Evolutionary conservation across 2,329 filamentous ascomycete species (phyloP).

Genomic region (Xylariales sp.): DNA sequence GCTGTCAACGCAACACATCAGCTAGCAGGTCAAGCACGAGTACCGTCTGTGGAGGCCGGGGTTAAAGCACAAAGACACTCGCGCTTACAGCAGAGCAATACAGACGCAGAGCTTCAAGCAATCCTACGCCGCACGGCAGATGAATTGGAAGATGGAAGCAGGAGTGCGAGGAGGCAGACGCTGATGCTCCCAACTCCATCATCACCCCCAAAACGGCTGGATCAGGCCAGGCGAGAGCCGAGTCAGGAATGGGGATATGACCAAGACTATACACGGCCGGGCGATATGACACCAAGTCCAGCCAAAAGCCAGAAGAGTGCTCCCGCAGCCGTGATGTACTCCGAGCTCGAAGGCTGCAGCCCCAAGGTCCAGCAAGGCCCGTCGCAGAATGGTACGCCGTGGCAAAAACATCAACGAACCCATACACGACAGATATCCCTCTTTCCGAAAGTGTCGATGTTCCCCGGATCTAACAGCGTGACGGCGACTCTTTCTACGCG

Average conservation of each 20-base stretch:
- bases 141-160: constrained; percentile 57
- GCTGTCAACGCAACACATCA: constrained; percentile 45
- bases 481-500: constrained; percentile 49
- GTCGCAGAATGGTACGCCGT: constrained; percentile 26
- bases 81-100: constrained; percentile 34
- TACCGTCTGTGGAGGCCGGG: constrained; percentile 34
- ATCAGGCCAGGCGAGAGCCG: constrained; percentile 5
- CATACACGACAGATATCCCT: constrained; percentile 42
- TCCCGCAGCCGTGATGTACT: constrained; percentile 39
- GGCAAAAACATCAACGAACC: constrained; percentile 36
- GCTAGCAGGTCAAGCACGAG: constrained; percentile 45
- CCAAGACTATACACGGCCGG: background rate
- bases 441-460: constrained; percentile 49
- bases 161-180: constrained; percentile 48
- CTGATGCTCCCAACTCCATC: constrained; percentile 37
- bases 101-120: constrained; percentile 62
- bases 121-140: constrained; percentile 66
- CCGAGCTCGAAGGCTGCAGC: constrained; percentile 43
- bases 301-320: constrained; percentile 49
- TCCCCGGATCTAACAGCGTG: constrained; percentile 57
- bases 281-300: constrained; percentile 40
- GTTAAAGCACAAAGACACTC: constrained; percentile 18
- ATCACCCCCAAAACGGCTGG: constrained; percentile 2
- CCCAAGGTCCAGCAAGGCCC: constrained; percentile 21
- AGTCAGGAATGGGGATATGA: constrained; percentile 7